Evolutionary conservation across 1,284 basidiomycete species (phyloP), one percentile per base, ranked within the genome.

Genomic region (Moesziomyces sp.): DNA sequence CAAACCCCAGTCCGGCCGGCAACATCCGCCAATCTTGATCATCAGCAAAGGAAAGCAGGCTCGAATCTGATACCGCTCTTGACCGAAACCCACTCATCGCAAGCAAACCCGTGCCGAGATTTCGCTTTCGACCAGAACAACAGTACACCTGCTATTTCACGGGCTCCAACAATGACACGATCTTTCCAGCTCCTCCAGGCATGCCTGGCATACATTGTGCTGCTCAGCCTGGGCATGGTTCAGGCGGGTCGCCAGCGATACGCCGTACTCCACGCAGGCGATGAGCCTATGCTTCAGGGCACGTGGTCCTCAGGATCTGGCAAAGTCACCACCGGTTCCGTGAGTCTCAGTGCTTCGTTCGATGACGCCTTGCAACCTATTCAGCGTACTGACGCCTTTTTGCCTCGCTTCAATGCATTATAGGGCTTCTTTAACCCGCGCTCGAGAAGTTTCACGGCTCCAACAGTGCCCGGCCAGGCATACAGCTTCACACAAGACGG

Each of bases 401-500:
- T 0, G 10, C 10, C 11, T n/a, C 19, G 18, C 26, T 28, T 14
- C n/a, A 6, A 10, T 30, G 18, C 18, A 10, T 21, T 23, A 8
- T 60, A 78, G 67, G 51, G 59, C 54, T 84, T 83, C 52, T 83
- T 73, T 58, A 79, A 83, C 53, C 81, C 82, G 3, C 61, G 74
- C 23, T 82, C 78, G 40, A 69, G 76, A 26, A 77, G 77, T 14
- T 84, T 84, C 66, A 80, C 24, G 14, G 53, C 79, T 11, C 83
- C 83, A 5, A 44, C 45, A 3, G 76, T 74, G 3, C 61, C 81
- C 3, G 83, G 83, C 5, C 63, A 74, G 43, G 73, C 81, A 10
- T 83, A 84, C 72, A 82, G 80, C 59, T 84, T 84, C 59, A 76
- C 79, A 4, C 64, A 54, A n/a, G 81, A 82, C 55, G 82, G 82